Evolutionary conservation across 306 rosid species (phyloP).

Genomic region (Cajanus cajan): DNA sequence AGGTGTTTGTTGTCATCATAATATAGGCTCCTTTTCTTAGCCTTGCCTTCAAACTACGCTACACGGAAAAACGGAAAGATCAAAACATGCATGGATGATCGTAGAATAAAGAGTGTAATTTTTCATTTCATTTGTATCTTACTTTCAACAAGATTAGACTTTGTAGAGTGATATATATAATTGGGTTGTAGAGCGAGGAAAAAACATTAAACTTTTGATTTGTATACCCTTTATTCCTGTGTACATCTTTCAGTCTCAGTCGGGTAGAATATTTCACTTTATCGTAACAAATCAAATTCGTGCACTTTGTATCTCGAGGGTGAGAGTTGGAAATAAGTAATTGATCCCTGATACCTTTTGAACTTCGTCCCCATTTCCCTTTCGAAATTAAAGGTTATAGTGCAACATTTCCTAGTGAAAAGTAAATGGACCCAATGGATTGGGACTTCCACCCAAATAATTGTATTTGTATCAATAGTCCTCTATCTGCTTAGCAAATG

Average conservation of each 20-base stretch:
- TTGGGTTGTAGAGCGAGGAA: not conserved
- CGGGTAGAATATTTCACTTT: constrained; percentile 13
- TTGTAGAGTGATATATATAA: not conserved
- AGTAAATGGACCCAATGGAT: constrained; percentile 9
- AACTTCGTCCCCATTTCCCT: not conserved
- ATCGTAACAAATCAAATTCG: not conserved
- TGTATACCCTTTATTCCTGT: not conserved
- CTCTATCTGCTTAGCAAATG: not conserved
- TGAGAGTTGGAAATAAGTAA: not conserved
- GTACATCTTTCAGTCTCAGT: not conserved
- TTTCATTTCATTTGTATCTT: not conserved
- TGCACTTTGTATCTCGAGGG: not conserved
- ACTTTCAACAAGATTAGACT: not conserved
- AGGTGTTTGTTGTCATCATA: not conserved
- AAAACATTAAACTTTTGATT: not conserved
- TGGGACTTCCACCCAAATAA: not conserved
- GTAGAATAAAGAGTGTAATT: not conserved
- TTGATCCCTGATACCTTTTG: not conserved
- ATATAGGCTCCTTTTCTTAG: not conserved
- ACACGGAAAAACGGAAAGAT: not conserved
- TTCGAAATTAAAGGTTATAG: not conserved
- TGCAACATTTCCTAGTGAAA: not conserved
- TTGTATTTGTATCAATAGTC: not conserved
- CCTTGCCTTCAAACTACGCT: not conserved
- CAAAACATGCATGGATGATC: not conserved